phyloP scores from a whole-genome alignment of 345 rosid genomes.

The Ceriops decandra region DNA sequence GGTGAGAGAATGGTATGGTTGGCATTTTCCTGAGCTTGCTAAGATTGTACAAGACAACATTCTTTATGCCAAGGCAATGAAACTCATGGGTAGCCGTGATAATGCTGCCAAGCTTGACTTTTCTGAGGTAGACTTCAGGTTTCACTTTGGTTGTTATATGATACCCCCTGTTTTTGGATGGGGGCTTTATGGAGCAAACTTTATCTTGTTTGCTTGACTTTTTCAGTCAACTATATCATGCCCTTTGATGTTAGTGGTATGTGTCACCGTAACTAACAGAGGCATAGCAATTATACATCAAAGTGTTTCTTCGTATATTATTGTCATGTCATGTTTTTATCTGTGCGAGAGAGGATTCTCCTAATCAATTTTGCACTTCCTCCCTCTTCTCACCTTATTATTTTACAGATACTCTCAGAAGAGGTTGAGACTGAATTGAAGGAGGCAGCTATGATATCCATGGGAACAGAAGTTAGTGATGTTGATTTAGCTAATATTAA shows the following conservation, averaged over 20 bases:
- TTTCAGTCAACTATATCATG: too few relatives aligned
- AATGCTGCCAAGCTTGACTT: conserved; percentile 91
- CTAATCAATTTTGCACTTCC: background rate
- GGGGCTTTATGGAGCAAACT: too few relatives aligned
- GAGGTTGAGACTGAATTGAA: conserved; percentile 1
- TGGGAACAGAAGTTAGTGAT: background rate
- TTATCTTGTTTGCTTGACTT: too few relatives aligned
- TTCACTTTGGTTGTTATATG: background rate
- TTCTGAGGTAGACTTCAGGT: conserved; percentile 56
- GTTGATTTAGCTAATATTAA: background rate
- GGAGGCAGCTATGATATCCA: conserved; percentile 1
- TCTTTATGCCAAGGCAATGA: conserved; percentile 75
- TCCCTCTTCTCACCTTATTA: background rate
- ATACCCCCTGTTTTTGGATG: too few relatives aligned
- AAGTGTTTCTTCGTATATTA: conserved; percentile 10
- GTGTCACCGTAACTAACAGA: too few relatives aligned
- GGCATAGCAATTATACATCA: too few relatives aligned
- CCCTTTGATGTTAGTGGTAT: too few relatives aligned
- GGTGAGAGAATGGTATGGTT: conserved; percentile 89
- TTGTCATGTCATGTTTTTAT: too few relatives aligned
- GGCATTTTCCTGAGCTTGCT: conserved; percentile 98
- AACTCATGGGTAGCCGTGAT: conserved; percentile 73
- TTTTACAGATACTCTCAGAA: background rate
- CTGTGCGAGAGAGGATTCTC: too few relatives aligned
- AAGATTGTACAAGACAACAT: conserved; percentile 87